Evolutionary conservation across 768 basidiomycete species (phyloP).

Genomic region (Calvatia gigantea): DNA sequence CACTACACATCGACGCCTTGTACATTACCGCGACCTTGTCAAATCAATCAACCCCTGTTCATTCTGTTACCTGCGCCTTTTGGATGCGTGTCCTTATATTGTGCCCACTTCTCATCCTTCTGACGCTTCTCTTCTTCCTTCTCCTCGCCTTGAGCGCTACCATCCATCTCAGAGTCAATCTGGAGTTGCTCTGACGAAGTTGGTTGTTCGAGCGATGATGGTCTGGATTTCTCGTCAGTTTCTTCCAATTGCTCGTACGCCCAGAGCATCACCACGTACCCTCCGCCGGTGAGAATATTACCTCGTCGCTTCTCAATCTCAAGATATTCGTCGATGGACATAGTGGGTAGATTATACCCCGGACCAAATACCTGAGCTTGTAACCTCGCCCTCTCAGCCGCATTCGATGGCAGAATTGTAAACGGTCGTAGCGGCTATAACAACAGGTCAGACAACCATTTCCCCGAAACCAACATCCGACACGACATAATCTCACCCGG

Average conservation of each 20-base stretch:
- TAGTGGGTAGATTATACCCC: conserved; percentile 83
- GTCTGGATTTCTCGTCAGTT: conserved; percentile 33
- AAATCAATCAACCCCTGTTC: conserved; percentile 71
- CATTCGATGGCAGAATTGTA: conserved; percentile 79
- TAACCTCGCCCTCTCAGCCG: conserved; percentile 64
- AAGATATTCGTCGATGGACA: conserved; percentile 95
- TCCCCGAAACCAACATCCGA: background rate
- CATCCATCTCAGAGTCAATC: conserved; percentile 82
- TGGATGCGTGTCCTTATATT: conserved; percentile 80
- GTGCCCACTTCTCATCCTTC: conserved; percentile 92
- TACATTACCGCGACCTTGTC: conserved; percentile 17
- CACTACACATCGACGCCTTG: conserved; percentile 4
- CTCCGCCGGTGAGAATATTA: conserved; percentile 84
- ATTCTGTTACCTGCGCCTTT: conserved; percentile 96
- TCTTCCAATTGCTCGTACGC: background rate
- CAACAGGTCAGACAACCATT: background rate
- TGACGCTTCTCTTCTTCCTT: conserved; percentile 73
- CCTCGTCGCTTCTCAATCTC: conserved; percentile 81
- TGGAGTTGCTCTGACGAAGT: conserved; percentile 78
- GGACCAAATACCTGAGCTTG: conserved; percentile 83
- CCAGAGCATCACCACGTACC: conserved; percentile 44
- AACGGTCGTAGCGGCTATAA: conserved; percentile 87
- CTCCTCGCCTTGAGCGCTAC: conserved; percentile 60
- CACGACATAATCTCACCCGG: conserved; percentile 50
- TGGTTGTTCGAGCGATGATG: conserved; percentile 59